These are phyloP conservation scores for Bassia scoparia DNA, from an alignment of 148 eudicot genomes.

Conservation along the genomic window DNA sequence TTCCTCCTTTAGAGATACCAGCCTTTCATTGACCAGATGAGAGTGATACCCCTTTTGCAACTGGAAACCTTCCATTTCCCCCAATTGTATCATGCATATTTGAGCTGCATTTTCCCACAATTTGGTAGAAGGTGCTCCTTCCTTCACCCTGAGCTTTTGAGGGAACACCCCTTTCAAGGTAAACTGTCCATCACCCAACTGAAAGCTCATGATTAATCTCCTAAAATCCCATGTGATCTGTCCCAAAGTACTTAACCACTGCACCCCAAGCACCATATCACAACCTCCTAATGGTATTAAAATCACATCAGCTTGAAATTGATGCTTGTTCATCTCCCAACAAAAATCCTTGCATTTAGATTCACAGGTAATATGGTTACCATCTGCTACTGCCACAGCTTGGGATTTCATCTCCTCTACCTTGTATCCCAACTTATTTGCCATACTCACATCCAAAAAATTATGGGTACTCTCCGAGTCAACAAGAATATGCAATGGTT, in stretches of 20 bases:
- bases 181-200: not conserved
- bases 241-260: not conserved
- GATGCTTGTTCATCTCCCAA: not conserved
- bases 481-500: not conserved
- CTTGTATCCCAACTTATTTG: not conserved
- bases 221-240: not conserved
- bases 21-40: not conserved
- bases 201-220: not conserved
- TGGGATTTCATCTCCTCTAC: not conserved
- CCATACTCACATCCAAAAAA: not conserved
- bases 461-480: not conserved
- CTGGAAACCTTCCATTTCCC: not conserved
- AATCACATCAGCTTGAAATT: not conserved
- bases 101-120: not conserved
- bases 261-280: conserved; percentile 2
- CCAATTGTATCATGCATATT: not conserved
- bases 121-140: not conserved
- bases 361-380: not conserved
- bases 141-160: not conserved
- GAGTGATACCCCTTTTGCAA: accelerated
- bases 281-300: not conserved
- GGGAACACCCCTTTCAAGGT: not conserved
- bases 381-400: not conserved
- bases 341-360: not conserved
- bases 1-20: not conserved